Percentiles rank a stretch among this genome's conserved stretches.
Conservation (phyloP, 352 stramenopile species). For the Saprolegnia parasitica region DNA sequence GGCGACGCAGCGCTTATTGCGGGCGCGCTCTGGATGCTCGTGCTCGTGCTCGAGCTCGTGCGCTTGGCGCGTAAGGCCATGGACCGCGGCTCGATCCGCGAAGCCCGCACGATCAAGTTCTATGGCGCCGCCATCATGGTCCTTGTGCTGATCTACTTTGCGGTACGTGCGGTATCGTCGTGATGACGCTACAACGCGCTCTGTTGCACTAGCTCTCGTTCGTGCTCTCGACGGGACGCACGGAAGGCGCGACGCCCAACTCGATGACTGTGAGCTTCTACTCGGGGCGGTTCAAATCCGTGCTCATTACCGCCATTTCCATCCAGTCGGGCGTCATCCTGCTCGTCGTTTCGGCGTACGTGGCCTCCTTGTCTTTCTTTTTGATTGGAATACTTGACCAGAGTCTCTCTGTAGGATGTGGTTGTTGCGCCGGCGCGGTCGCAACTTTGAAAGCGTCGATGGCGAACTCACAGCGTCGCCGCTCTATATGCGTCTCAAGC, state of each 20-base stretch:
- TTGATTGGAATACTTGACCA: too few relatives aligned
- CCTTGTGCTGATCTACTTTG: conserved; percentile 7
- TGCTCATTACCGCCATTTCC: conserved; percentile 12
- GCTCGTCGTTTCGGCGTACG: conserved; percentile 8
- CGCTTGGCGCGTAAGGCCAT: conserved; percentile 17
- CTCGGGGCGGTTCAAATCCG: conserved; percentile 15
- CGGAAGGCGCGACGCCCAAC: background rate
- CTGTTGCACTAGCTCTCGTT: background rate
- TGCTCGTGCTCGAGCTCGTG: conserved; percentile 20
- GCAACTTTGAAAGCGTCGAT: conserved; percentile 51
- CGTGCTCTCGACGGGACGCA: background rate
- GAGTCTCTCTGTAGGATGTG: conserved; percentile 1
- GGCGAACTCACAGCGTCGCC: conserved; percentile 45
- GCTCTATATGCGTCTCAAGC: conserved; percentile 46
- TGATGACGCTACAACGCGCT: background rate
- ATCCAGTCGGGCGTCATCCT: conserved; percentile 18
- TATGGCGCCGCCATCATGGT: background rate
- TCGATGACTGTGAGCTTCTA: conserved; percentile 11
- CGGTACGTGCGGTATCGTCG: background rate
- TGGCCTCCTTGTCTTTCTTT: background rate
- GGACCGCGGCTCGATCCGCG: conserved; percentile 11
- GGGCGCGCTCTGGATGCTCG: conserved; percentile 19
- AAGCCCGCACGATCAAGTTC: background rate
- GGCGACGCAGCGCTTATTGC: conserved; percentile 12
- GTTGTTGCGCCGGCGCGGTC: conserved; percentile 40